These are phyloP conservation scores for Echites panduratus DNA, from an alignment of 257 asterid species.

Conservation along the genomic window DNA sequence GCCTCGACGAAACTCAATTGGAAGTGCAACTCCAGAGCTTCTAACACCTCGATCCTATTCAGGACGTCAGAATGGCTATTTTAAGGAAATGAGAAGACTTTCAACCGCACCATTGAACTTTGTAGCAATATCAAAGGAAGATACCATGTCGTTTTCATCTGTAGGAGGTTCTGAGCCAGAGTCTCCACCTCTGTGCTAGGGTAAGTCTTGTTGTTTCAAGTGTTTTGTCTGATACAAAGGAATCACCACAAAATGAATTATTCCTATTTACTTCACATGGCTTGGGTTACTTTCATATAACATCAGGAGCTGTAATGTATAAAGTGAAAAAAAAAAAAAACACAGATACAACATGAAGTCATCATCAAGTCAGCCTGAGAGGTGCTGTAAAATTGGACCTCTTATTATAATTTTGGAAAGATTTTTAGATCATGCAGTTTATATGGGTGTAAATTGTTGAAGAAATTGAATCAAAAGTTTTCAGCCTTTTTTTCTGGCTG, in stretches of 20 bases:
- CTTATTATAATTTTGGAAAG: no score
- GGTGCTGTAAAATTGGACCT: neutral
- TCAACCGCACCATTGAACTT: slow-evolving; percentile 77
- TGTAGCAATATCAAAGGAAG: slow-evolving; percentile 61
- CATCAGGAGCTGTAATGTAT: neutral
- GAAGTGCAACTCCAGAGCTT: slow-evolving; percentile 59
- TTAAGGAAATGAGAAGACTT: slow-evolving; percentile 81
- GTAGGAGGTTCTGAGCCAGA: slow-evolving; percentile 85
- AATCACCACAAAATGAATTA: neutral
- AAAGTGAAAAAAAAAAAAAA: neutral
- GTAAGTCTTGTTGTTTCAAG: slow-evolving; percentile 17
- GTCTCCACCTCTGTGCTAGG: slow-evolving; percentile 69
- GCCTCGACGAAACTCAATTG: slow-evolving; percentile 76
- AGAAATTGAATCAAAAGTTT: no score
- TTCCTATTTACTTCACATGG: neutral
- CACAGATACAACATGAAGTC: neutral
- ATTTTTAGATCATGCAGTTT: neutral
- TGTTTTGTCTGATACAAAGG: neutral
- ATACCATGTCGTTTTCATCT: slow-evolving; percentile 83
- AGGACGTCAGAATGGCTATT: slow-evolving; percentile 60
- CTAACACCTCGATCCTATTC: slow-evolving; percentile 80
- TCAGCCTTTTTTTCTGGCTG: no score
- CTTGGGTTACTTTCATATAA: neutral
- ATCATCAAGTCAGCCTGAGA: neutral
- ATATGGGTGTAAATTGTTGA: neutral